phyloP scores from a whole-genome alignment of 495 filamentous ascomycete genomes.

The Neurospora sublineolata region DNA sequence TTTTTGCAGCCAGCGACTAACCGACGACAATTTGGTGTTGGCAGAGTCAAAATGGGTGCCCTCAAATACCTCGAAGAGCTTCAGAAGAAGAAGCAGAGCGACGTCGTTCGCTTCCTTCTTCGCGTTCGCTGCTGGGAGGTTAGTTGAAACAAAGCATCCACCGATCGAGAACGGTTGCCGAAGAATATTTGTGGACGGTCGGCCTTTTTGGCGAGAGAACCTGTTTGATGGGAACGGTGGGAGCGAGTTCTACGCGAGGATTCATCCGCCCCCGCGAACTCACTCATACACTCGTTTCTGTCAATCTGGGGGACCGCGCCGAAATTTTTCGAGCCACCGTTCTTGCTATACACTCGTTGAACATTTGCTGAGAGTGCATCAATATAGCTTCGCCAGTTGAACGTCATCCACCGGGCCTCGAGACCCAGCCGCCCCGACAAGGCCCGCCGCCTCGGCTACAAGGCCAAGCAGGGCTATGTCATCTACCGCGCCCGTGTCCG shows the following conservation, averaged over 20 bases:
- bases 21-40: not conserved
- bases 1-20: not conserved
- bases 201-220: constrained; percentile 4
- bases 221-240: not conserved
- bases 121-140: constrained; percentile 99
- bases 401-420: constrained; percentile 97
- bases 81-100: constrained; percentile 99
- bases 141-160: constrained; percentile 46
- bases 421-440: constrained; percentile 98
- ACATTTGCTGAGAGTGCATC: constrained; percentile 98
- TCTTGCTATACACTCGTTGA: constrained; percentile 98
- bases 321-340: constrained; percentile 11
- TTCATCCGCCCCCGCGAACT: not conserved
- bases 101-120: constrained; percentile 97
- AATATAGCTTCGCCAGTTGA: constrained; percentile 98
- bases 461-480: constrained; percentile 99
- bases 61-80: constrained; percentile 99
- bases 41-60: constrained; percentile 64
- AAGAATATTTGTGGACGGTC: constrained; percentile 19
- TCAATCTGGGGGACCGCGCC: not conserved
- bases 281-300: not conserved
- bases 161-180: constrained; percentile 7
- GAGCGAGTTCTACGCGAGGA: not conserved
- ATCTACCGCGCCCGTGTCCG: constrained; percentile 98
- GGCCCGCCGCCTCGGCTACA: constrained; percentile 98